Evolutionary conservation across 2,329 filamentous ascomycete genomes (phyloP).

Genomic region (Epichloe sibirici): DNA sequence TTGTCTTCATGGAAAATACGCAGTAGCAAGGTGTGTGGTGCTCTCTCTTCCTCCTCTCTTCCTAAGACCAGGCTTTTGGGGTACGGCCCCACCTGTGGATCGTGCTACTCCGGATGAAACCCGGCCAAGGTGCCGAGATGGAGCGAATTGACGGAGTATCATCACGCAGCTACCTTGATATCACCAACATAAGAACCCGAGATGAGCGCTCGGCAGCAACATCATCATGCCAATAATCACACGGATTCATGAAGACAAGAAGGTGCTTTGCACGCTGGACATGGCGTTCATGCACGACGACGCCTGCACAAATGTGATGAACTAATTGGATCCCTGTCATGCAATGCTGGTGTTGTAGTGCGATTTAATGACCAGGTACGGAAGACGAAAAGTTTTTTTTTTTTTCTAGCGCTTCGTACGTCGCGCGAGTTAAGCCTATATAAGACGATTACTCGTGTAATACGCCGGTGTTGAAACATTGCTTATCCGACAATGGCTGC

Average conservation of each 20-base stretch:
- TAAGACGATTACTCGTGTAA: not conserved
- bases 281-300: not conserved
- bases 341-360: not conserved
- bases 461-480: not conserved
- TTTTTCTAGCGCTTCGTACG: not conserved
- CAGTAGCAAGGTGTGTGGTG: not conserved
- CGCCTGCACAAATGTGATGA: not conserved
- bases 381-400: not conserved
- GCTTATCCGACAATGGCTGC: not conserved
- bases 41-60: not conserved
- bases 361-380: not conserved
- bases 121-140: not conserved
- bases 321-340: not conserved
- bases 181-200: not conserved
- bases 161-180: not conserved
- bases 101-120: slow-evolving; percentile 4
- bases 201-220: not conserved
- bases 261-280: not conserved
- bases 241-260: not conserved
- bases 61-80: not conserved
- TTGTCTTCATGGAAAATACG: not conserved
- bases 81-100: slow-evolving; percentile 1
- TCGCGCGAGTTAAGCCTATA: not conserved
- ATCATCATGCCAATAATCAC: not conserved
- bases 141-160: not conserved